Evolutionary conservation across 2,329 filamentous ascomycete genomes (phyloP).

Genomic region (Claviceps quebecensis): DNA sequence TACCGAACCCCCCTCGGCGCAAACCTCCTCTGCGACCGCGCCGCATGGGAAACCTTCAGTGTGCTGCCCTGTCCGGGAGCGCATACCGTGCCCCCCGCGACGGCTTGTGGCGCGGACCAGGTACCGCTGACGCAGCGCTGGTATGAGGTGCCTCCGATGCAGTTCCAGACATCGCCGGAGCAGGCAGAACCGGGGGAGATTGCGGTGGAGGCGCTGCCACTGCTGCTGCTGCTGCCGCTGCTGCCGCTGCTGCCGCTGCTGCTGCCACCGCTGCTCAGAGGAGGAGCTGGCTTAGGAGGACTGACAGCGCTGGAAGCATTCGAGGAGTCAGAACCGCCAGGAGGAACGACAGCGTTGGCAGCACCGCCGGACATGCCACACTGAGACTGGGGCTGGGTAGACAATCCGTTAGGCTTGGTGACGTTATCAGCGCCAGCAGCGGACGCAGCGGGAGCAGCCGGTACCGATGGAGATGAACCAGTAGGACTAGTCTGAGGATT

Average conservation of each 20-base stretch:
- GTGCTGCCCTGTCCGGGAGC: slow-evolving; percentile 15
- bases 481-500: neutral
- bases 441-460: neutral
- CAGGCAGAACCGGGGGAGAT: slow-evolving; percentile 31
- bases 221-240: slow-evolving; percentile 5
- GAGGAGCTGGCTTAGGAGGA: neutral
- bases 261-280: neutral
- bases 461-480: too few species aligned
- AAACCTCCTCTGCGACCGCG: slow-evolving; percentile 2
- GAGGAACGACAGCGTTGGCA: slow-evolving; percentile 4
- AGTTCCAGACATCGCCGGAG: slow-evolving; percentile 40
- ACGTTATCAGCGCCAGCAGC: neutral
- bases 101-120: slow-evolving; percentile 29
- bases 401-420: slow-evolving; percentile 23
- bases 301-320: too few species aligned
- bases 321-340: too few species aligned
- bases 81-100: slow-evolving; percentile 35
- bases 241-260: neutral
- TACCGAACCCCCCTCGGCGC: too few species aligned
- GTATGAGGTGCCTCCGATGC: slow-evolving; percentile 33
- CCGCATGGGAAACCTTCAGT: slow-evolving; percentile 24
- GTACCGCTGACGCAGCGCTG: slow-evolving; percentile 39
- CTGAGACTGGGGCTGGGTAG: slow-evolving; percentile 7
- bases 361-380: neutral
- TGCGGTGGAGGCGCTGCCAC: slow-evolving; percentile 15